Evolutionary conservation across 805 yeast species (phyloP), one percentile per base, ranked within the genome.

Genomic region (Maudiozyma bulderi): DNA sequence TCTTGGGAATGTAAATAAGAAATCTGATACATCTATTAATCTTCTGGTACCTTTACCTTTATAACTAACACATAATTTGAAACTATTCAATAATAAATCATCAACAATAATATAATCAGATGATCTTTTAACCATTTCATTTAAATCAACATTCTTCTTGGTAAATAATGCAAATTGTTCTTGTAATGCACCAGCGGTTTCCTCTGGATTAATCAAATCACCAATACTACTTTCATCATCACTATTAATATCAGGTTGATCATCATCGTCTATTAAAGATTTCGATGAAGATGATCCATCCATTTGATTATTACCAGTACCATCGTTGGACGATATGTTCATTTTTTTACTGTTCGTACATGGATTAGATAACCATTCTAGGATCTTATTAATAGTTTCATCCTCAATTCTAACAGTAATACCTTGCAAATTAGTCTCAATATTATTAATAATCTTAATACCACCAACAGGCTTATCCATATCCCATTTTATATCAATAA

Each of bases 401-500:
- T 84, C 85, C 52, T 90, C 97, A 38, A 91, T 62, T 54, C 82
- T 84, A 3, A 91, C 57, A 51, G 78, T 79, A 52, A 90, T 57
- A 0, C 96, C 96, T 47, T 76, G 74, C 14, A 87, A 63, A 1
- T 68, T 64, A 15, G 86, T 71, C 37, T 77, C 77, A 28, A 87
- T 81, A 46, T 75, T 69, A 51, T 80, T 81, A 67, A 90, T 72
- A 28, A 90, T 81, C n/a, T 85, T 77, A 46, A 90, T 88, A 9
- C 98, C 98, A 33, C 96, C 98, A 49, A 91, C 84, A 0, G 95
- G 88, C 48, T 77, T 79, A 47, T 84, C 77, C 81, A 85, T 78
- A n/a, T 79, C 76, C 98, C 98, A 90, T 9, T 67, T 60, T 2
- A 81, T 64, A 6, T 66, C 64, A 7, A 82, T 62, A 52, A 78